These are phyloP conservation scores for Rhizophagus clarus DNA, from an alignment of 192 early-diverging fungal species.

Conservation along the genomic window DNA sequence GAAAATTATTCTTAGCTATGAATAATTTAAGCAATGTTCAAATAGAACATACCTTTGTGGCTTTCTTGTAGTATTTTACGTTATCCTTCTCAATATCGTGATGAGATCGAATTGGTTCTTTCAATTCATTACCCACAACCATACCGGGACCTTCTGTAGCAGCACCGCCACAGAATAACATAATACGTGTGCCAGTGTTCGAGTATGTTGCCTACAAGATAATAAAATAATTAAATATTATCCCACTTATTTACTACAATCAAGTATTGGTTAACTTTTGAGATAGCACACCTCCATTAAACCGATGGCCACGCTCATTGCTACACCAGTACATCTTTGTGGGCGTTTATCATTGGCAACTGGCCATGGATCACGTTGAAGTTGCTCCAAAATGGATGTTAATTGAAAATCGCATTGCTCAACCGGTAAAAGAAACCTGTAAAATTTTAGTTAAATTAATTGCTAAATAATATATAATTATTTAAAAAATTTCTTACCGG, in stretches of 20 bases:
- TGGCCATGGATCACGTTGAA: constrained; percentile 98
- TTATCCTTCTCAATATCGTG: constrained; percentile 97
- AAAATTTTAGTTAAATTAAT: background rate
- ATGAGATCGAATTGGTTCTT: constrained; percentile 96
- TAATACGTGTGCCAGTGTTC: constrained; percentile 88
- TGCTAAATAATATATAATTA: background rate
- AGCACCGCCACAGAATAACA: constrained; percentile 92
- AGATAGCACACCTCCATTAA: constrained; percentile 74
- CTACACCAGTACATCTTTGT: constrained; percentile 92
- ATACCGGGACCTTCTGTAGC: constrained; percentile 94
- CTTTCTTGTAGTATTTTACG: constrained; percentile 91
- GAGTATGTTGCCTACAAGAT: constrained; percentile 74
- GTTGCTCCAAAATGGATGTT: constrained; percentile 91
- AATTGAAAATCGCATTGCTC: constrained; percentile 96
- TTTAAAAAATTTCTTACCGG: background rate
- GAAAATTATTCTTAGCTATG: background rate
- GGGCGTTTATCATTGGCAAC: constrained; percentile 87
- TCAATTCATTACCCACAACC: constrained; percentile 89
- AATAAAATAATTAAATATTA: background rate
- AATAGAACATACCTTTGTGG: constrained; percentile 64
- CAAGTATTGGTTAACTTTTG: background rate
- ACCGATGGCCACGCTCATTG: constrained; percentile 88
- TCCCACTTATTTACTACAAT: background rate
- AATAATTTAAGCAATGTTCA: background rate
- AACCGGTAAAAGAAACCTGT: constrained; percentile 86